Percentiles rank a stretch among this genome's conserved stretches.
phyloP scores from a whole-genome alignment of 441 rosid species.

The Breynia disticha region DNA sequence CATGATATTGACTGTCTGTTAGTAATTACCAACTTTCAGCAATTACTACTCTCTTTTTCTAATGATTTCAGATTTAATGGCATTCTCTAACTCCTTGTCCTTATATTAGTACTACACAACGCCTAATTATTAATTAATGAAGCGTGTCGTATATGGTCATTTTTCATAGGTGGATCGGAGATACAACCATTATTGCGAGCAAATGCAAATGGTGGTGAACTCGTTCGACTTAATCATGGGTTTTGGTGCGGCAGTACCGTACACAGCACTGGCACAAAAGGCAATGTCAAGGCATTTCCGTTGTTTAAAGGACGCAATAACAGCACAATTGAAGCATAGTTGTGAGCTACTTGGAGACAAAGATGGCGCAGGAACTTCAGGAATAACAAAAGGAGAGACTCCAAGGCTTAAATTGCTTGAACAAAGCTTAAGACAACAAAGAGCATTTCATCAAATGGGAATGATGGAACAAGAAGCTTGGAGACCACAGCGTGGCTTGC shows the following conservation, averaged over 20 bases:
- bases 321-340: constrained; percentile 53
- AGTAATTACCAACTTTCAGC: too few species aligned
- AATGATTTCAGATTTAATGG: too few species aligned
- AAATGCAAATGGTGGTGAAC: constrained; percentile 93
- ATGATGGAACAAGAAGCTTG: constrained; percentile 97
- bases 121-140: too few species aligned
- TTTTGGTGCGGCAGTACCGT: constrained; percentile 69
- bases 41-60: too few species aligned
- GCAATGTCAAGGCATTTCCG: constrained; percentile 96
- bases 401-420: constrained; percentile 76
- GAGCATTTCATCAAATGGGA: constrained; percentile 86
- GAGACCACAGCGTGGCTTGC: constrained; percentile 95
- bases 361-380: constrained; percentile 50
- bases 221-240: constrained; percentile 89
- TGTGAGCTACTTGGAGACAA: constrained; percentile 76
- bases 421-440: constrained; percentile 81
- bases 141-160: neutral
- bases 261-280: constrained; percentile 91
- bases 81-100: too few species aligned
- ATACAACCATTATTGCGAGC: constrained; percentile 88
- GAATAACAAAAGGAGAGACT: constrained; percentile 86
- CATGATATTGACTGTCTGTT: too few species aligned
- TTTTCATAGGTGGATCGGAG: constrained; percentile 76
- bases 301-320: constrained; percentile 74
- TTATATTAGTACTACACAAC: too few species aligned